Base-by-base conservation (phyloP, 306 rosid species). In the Cicer chorassanicum region DNA sequence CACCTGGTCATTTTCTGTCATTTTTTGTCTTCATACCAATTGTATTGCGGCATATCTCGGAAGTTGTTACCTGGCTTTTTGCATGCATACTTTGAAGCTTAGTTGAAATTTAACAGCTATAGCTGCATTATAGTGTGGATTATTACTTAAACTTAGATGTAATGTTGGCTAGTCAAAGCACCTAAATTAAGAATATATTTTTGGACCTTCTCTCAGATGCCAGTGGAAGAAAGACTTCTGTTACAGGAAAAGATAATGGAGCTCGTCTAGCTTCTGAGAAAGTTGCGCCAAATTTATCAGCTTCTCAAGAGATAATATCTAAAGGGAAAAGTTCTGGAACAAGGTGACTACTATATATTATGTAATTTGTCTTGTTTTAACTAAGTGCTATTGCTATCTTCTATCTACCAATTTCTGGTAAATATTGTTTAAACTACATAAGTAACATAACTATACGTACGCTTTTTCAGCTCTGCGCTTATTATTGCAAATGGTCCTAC, bases 191-290 rank as follows among this genome's bases (percentile, higher is more conserved):
- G 38, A 63, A 46, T 57, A 36, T 78, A 57, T 80, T 56, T 76
- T 43, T 82, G 53, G 78, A 72, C 59, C 43, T 84, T 76, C 56
- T 81, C 69, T 68, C 86, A 94, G 98, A 90, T 86, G 80, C 89
- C 78, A 88, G 81, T 42, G 86, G 88, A 68, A 84, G 93, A 84
- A 88, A 92, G 85, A 85, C 62, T 76, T 67, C 89, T 77, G 89
- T 85, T 72, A 63, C 86, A 48, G 92, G 87, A 53, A 90, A 85
- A 69, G 93, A 87, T 78, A 86, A 80, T 86, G 97, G 97, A 70
- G 59, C 80, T 57, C 86, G 68, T 81, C 93, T 81, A 86, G 82
- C 75, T 50, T 75, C 76, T 48, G 99, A 88, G 87, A 92, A 88
- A 85, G 81, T 76, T 70, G 73, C 54, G 68, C 82, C 78, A 14